Conservation (phyloP, 2,329 filamentous ascomycete genomes). For the Apiospora marii region DNA sequence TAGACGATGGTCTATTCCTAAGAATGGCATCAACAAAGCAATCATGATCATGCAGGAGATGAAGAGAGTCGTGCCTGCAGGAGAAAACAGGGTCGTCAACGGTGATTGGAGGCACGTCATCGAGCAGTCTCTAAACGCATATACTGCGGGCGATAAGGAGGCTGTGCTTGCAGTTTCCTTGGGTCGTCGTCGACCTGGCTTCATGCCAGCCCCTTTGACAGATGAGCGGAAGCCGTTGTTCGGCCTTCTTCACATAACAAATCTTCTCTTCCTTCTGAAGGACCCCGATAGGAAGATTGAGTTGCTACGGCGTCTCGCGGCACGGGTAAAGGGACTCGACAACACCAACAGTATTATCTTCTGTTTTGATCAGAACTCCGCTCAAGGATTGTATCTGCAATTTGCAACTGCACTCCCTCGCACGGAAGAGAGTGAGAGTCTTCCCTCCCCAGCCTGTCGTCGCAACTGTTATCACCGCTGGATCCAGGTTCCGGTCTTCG, state of each 20-base stretch:
- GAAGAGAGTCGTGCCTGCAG: background rate
- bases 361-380: background rate
- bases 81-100: accelerated
- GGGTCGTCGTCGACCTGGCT: background rate
- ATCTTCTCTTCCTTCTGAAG: background rate
- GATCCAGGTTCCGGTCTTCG: background rate
- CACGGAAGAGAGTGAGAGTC: too few species aligned
- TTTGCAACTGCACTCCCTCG: background rate
- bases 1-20: background rate
- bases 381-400: background rate
- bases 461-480: too few species aligned
- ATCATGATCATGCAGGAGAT: background rate
- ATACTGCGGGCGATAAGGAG: background rate
- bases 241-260: background rate
- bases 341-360: background rate
- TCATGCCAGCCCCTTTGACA: background rate
- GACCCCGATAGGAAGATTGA: background rate
- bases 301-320: background rate
- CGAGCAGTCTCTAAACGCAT: background rate
- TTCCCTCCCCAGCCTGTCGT: too few species aligned
- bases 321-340: background rate
- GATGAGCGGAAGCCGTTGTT: background rate
- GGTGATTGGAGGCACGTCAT: background rate
- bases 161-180: background rate
- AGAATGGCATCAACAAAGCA: background rate